Evolutionary conservation across 1,284 basidiomycete genomes (phyloP).

Genomic region (Puccinia polysora): DNA sequence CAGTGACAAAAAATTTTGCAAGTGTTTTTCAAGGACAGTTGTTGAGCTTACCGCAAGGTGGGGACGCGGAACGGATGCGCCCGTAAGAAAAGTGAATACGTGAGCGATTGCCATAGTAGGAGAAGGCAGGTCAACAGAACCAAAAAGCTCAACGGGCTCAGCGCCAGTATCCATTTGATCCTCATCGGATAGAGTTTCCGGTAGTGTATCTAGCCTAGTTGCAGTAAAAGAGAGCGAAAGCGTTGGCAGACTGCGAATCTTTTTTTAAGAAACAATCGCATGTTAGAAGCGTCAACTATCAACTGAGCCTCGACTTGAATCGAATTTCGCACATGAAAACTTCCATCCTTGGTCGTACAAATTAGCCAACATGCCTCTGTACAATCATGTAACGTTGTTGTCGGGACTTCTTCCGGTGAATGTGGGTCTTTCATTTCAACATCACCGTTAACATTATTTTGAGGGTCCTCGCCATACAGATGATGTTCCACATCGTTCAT

Average conservation of each 20-base stretch:
- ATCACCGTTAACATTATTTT: conserved; percentile 9
- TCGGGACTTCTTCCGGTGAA: background rate
- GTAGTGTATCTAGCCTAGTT: conserved; percentile 26
- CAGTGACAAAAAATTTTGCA: background rate
- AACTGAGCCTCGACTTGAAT: too few species aligned
- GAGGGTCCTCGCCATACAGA: conserved; percentile 1
- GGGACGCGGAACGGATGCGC: conserved; percentile 14
- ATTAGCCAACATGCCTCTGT: conserved; percentile 24
- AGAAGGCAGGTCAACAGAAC: conserved; percentile 8
- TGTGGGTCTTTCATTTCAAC: conserved; percentile 3
- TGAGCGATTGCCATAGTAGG: conserved; percentile 4
- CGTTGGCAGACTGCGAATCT: conserved; percentile 24
- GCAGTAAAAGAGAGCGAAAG: conserved; percentile 28
- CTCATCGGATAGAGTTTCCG: conserved; percentile 26
- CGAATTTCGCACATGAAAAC: conserved; percentile 24
- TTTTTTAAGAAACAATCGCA: too few species aligned
- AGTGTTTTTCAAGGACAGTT: background rate
- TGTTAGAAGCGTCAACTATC: too few species aligned
- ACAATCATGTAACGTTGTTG: background rate
- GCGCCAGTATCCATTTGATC: conserved; percentile 17
- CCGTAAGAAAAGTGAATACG: conserved; percentile 33
- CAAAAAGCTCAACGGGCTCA: conserved; percentile 29
- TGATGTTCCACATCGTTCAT: background rate
- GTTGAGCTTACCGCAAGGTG: conserved; percentile 41
- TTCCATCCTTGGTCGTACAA: conserved; percentile 20